Evolutionary conservation across 768 basidiomycete species (phyloP).

Genomic region (Lentinula guzmanii): DNA sequence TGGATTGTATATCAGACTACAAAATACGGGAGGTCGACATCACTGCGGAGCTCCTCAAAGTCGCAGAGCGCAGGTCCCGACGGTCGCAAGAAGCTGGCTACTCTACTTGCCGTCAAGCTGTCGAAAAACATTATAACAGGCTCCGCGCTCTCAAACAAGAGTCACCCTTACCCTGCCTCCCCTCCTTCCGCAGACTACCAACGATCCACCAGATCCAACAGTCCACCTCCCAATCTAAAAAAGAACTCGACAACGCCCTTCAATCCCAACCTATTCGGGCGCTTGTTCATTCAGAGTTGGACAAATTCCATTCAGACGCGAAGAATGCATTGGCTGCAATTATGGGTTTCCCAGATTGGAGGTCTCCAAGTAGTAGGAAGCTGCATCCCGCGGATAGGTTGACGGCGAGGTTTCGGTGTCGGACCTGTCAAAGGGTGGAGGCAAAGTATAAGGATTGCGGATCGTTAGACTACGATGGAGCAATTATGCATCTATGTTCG

Average conservation of each 20-base stretch:
- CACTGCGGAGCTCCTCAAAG: constrained; percentile 19
- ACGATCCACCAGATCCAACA: constrained; percentile 32
- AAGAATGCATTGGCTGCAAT: constrained; percentile 34
- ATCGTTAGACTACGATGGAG: constrained; percentile 52
- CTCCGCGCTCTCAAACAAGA: constrained; percentile 29
- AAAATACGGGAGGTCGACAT: constrained; percentile 10
- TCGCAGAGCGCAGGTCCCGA: constrained; percentile 18
- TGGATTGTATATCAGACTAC: constrained; percentile 21
- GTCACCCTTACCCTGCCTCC: constrained; percentile 35
- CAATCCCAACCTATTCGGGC: constrained; percentile 24
- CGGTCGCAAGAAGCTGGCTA: constrained; percentile 21
- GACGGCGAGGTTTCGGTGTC: constrained; percentile 56
- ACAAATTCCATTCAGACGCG: constrained; percentile 37
- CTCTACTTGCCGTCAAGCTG: constrained; percentile 21
- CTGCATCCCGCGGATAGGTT: constrained; percentile 54
- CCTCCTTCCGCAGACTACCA: constrained; percentile 44
- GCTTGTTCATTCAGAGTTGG: constrained; percentile 22
- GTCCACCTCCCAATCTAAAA: constrained; percentile 10
- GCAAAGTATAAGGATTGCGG: constrained; percentile 28
- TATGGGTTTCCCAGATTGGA: constrained; percentile 51
- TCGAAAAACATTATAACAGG: constrained; percentile 38
- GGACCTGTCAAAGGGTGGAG: constrained; percentile 35
- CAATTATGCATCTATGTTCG: constrained; percentile 55
- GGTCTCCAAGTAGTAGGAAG: constrained; percentile 32
- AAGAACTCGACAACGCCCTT: constrained; percentile 7